Conservation (phyloP, 176 grass and related monocot genomes). For the Puccinellia tenuiflora region DNA sequence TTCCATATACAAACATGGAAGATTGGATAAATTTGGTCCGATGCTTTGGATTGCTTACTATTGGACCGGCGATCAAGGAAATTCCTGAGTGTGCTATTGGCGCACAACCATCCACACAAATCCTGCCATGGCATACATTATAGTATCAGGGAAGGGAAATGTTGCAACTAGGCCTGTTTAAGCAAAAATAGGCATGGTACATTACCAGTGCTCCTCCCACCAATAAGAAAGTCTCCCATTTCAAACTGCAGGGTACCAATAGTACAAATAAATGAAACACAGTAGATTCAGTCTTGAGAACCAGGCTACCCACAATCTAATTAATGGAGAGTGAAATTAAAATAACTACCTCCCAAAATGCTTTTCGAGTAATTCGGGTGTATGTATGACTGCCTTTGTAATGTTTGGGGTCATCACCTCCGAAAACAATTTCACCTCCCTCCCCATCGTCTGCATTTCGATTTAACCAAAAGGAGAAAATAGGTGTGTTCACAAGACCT, state of each 20-base stretch:
- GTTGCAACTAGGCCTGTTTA: not conserved
- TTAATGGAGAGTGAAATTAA: not conserved
- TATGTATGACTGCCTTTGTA: constrained; percentile 71
- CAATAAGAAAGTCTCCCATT: constrained; percentile 77
- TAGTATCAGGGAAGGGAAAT: constrained; percentile 2
- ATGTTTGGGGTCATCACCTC: constrained; percentile 60
- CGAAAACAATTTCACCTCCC: constrained; percentile 93
- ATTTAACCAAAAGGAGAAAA: constrained; percentile 97
- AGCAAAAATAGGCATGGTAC: not conserved
- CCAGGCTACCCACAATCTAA: not conserved
- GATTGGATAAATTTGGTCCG: not conserved
- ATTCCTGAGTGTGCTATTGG: constrained; percentile 90
- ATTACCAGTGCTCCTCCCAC: constrained; percentile 55
- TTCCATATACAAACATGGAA: not conserved
- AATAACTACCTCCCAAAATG: constrained; percentile 70
- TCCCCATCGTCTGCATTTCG: constrained; percentile 63
- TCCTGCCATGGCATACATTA: constrained; percentile 33
- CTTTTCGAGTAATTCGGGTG: constrained; percentile 78
- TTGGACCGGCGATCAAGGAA: constrained; percentile 84
- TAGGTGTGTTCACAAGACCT: constrained; percentile 41
- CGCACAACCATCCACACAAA: constrained; percentile 72
- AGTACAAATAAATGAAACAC: not conserved
- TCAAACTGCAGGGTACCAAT: constrained; percentile 55
- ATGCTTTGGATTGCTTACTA: constrained; percentile 36
- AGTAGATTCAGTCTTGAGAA: not conserved